These are phyloP conservation scores for Mortierella sp. DNA, from an alignment of 371 early-diverging fungal species.

Conservation along the genomic window DNA sequence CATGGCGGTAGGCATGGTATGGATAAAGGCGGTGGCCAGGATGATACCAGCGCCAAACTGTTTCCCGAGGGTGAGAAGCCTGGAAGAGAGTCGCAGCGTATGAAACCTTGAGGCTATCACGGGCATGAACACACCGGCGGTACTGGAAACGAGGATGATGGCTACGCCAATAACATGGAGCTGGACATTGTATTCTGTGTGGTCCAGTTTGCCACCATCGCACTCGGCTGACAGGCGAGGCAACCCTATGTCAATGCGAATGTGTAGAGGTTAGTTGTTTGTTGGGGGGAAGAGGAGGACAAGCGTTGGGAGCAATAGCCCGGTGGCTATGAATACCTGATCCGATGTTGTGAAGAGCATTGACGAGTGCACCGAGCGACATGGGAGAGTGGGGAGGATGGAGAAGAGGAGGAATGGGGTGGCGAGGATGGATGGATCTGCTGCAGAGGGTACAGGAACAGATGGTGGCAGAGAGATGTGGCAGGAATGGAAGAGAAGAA, in stretches of 20 bases:
- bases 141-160: conserved; percentile 58
- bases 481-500: too few species aligned
- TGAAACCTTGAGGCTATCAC: conserved; percentile 19
- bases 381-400: neutral
- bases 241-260: neutral
- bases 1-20: conserved; percentile 63
- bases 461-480: too few species aligned
- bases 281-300: too few species aligned
- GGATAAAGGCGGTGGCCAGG: conserved; percentile 82
- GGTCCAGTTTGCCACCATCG: neutral
- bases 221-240: neutral
- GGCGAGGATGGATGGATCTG: neutral
- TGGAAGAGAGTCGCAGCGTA: neutral
- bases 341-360: too few species aligned
- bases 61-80: conserved; percentile 52
- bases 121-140: conserved; percentile 51
- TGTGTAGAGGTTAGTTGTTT: too few species aligned
- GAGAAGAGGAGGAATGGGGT: neutral
- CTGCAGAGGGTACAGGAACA: neutral
- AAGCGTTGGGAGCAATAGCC: too few species aligned
- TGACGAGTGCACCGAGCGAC: neutral
- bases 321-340: too few species aligned
- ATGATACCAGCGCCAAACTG: conserved; percentile 85
- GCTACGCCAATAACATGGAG: conserved; percentile 69
- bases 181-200: conserved; percentile 46